Conservation (phyloP, 164 flowering plant genomes). For the Tetracentron sinense region DNA sequence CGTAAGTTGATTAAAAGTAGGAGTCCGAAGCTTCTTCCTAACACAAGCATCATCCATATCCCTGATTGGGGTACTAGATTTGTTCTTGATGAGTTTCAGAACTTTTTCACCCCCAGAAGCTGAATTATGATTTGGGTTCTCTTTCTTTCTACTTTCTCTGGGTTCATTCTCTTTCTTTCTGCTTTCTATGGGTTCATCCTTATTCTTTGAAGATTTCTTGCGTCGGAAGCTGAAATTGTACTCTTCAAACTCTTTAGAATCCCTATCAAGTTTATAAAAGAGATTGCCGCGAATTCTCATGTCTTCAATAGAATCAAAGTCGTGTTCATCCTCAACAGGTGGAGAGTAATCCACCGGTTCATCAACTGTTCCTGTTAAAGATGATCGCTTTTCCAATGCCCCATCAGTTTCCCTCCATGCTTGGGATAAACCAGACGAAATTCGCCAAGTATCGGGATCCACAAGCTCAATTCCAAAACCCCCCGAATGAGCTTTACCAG, state of each 20-base stretch:
- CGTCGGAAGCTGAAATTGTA: constrained; percentile 53
- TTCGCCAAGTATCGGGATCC: constrained; percentile 63
- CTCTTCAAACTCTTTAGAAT: constrained; percentile 82
- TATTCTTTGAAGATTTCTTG: constrained; percentile 39
- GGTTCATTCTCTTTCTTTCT: constrained; percentile 33
- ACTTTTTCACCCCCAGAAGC: constrained; percentile 18
- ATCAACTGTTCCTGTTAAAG: constrained; percentile 17
- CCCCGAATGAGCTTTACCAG: constrained; percentile 8
- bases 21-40: constrained; percentile 46
- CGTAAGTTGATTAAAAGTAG: constrained; percentile 75
- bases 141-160: too few relatives aligned
- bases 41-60: constrained; percentile 13
- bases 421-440: constrained; percentile 56
- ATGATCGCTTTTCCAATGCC: constrained; percentile 1
- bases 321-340: constrained; percentile 24
- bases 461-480: constrained; percentile 55
- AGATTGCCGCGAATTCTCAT: constrained; percentile 72
- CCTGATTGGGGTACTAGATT: too few relatives aligned
- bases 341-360: constrained; percentile 10
- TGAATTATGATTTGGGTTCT: too few relatives aligned
- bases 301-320: constrained; percentile 75
- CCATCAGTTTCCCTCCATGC: constrained; percentile 34
- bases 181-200: constrained; percentile 25
- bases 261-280: constrained; percentile 69
- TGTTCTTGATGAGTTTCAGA: constrained; percentile 15